Evolutionary conservation across 2,329 filamentous ascomycete species (phyloP).

Genomic region (Penicillium rolfsii): DNA sequence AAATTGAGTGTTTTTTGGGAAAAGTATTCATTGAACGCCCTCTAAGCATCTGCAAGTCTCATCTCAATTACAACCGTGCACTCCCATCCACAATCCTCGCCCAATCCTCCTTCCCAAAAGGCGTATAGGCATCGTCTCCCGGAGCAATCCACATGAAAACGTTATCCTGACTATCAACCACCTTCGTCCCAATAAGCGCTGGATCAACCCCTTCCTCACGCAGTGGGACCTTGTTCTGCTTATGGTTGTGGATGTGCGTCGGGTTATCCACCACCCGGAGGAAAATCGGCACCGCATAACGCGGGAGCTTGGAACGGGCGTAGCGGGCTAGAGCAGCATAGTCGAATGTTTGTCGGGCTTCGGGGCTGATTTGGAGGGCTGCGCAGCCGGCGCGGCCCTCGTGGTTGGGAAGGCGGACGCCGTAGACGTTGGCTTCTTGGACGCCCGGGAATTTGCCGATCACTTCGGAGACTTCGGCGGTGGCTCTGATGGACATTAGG

Average conservation of each 20-base stretch:
- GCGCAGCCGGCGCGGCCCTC: constrained; percentile 70
- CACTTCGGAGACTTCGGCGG: constrained; percentile 67
- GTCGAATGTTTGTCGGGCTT: constrained; percentile 56
- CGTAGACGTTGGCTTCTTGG: constrained; percentile 71
- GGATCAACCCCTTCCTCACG: constrained; percentile 69
- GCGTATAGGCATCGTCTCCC: constrained; percentile 57
- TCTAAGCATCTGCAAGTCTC: background rate
- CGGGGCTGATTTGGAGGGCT: constrained; percentile 59
- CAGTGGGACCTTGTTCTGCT: constrained; percentile 76
- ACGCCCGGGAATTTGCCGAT: constrained; percentile 63
- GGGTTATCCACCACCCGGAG: constrained; percentile 60
- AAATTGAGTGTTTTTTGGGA: too few relatives aligned
- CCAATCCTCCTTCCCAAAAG: constrained; percentile 65
- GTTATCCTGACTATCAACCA: constrained; percentile 49
- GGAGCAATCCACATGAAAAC: constrained; percentile 57
- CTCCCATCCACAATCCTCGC: constrained; percentile 51
- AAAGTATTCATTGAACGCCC: background rate
- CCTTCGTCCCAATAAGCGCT: constrained; percentile 49
- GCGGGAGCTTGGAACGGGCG: constrained; percentile 63
- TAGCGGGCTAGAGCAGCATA: constrained; percentile 64
- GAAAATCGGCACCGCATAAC: constrained; percentile 77
- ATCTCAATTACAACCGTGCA: constrained; percentile 47
- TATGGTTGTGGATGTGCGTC: constrained; percentile 66
- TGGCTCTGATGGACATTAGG: constrained; percentile 42
- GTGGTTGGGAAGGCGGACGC: constrained; percentile 65